Base-by-base conservation (phyloP, 106 monocot genomes). In the Phalaenopsis equestris region DNA sequence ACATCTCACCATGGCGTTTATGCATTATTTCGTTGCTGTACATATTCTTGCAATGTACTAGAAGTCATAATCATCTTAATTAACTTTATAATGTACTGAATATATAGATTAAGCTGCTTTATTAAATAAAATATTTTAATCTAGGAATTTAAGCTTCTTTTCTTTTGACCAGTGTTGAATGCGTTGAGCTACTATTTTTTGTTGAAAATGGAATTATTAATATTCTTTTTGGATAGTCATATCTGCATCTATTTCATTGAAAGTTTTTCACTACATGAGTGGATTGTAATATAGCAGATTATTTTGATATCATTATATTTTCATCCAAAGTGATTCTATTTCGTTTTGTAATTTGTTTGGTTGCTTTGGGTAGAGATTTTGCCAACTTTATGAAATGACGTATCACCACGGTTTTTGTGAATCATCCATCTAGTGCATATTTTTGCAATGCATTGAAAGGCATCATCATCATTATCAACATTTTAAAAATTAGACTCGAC, bases 231-330 rank as follows among this genome's bases (percentile, higher is more conserved):
- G 61, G 21, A 61, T 61, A 52, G 52, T 52, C 12, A 52, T 52
- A 52, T 61, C 21, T 61, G 61, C 61, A 70, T 70, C 38, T 70
- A 37, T 70, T 70, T 70, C 68, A 12, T 70, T 70, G 68, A 38
- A 70, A 68, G 1, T 39, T 38, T 11, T 70, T 30, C 8, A 8
- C 9, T 30, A 2, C 38, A 70, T 2, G 68, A 12, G 2, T 4
- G 36, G 37, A 38, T 12, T 68, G 68, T 68, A 1, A 56, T 56
- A 56, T 12, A 10, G 17, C 56, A 56, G 56, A 56, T 5, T 0
- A 56, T 12, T 5, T 3, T 45, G 43, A 18, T 56, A 61, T 5
- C 21, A 38, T 19, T 68, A 68, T 36, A 68, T 37, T 68, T 36
- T 36, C 37, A 36, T 37, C 11, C 11, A 36, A 10, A 8, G 68